phyloP scores from a whole-genome alignment of 257 asterid genomes.

The Rauvolfia tetraphylla region DNA sequence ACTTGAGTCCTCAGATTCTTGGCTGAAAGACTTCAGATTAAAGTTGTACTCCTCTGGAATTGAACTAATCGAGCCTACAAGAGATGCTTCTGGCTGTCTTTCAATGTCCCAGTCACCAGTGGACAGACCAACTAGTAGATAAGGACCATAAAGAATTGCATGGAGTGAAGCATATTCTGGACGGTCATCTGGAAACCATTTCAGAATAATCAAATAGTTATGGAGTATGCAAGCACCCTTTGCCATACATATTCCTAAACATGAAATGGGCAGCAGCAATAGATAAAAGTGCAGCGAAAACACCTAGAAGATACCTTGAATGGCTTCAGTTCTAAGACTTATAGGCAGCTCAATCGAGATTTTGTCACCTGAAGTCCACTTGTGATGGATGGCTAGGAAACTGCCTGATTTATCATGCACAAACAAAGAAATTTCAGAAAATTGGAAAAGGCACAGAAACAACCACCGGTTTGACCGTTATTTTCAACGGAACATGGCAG shows the following conservation, averaged over 20 bases:
- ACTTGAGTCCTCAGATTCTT: slow-evolving; percentile 34
- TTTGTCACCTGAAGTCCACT: slow-evolving; percentile 65
- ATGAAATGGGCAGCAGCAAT: neutral
- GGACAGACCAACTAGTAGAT: slow-evolving; percentile 78
- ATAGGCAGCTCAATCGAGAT: slow-evolving; percentile 61
- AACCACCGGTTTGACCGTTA: neutral
- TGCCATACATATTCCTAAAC: neutral
- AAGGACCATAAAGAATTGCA: slow-evolving; percentile 84
- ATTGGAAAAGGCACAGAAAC: neutral
- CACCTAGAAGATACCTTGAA: slow-evolving; percentile 36
- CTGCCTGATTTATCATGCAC: slow-evolving; percentile 47
- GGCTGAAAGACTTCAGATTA: slow-evolving; percentile 55
- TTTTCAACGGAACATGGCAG: neutral
- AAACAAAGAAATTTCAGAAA: neutral
- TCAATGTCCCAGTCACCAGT: slow-evolving; percentile 64
- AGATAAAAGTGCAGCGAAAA: neutral
- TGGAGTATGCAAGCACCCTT: neutral
- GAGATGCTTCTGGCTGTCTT: slow-evolving; percentile 33
- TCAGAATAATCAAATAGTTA: slow-evolving; percentile 17
- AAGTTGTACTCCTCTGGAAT: slow-evolving; percentile 47
- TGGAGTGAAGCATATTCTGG: slow-evolving; percentile 56
- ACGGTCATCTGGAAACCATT: slow-evolving; percentile 56
- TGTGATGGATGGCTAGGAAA: slow-evolving; percentile 44
- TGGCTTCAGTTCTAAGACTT: slow-evolving; percentile 63
- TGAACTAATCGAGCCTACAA: slow-evolving; percentile 57